phyloP scores from a whole-genome alignment of 2,329 filamentous ascomycete species.

The Colletotrichum orchidophilum region DNA sequence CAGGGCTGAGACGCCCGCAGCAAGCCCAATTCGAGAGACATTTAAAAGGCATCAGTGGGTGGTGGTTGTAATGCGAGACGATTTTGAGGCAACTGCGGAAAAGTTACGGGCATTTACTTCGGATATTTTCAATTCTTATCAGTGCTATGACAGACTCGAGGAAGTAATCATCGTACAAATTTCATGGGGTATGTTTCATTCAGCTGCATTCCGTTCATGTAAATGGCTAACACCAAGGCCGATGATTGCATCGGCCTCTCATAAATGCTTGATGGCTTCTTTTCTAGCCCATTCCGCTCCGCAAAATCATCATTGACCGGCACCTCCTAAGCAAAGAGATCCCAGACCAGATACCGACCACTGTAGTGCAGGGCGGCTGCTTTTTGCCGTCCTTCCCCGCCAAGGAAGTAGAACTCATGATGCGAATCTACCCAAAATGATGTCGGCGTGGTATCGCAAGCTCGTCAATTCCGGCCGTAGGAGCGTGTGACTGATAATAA shows the following conservation, averaged over 20 bases:
- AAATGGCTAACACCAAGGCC: background rate
- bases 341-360: background rate
- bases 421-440: background rate
- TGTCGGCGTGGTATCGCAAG: conserved; percentile 5
- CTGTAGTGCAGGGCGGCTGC: background rate
- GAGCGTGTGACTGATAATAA: background rate
- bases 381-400: background rate
- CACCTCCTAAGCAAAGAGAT: background rate
- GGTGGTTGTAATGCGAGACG: no score
- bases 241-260: background rate
- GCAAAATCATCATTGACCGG: background rate
- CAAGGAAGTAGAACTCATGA: background rate
- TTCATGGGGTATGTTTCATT: background rate
- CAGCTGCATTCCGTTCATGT: background rate
- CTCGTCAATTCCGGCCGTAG: background rate
- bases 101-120: no score
- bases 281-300: background rate
- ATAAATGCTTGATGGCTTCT: background rate
- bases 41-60: no score
- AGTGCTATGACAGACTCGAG: background rate
- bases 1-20: no score
- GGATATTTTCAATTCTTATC: background rate
- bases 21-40: no score
- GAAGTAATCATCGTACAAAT: background rate
- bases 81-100: no score